Evolutionary conservation across 1,284 basidiomycete species (phyloP), one percentile per base, ranked within the genome.

Genomic region (Xerocomus nothofagi): DNA sequence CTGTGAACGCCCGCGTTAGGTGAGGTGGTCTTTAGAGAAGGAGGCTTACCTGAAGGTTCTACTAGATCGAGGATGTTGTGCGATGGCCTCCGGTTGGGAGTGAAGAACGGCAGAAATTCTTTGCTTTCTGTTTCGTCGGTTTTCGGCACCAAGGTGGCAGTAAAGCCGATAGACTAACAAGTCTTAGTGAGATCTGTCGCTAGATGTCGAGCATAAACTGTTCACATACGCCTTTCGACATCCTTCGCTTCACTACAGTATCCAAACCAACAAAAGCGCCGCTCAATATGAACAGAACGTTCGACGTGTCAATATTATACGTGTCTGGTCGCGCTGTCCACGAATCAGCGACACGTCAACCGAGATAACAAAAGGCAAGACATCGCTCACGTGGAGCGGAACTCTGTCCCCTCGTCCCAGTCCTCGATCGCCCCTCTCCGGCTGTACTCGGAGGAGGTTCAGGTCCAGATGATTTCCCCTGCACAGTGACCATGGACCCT

Each of bases 201-300:
- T 33, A 4, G 7, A n/a, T n/a, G 18, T 42, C 11, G 11, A 24
- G 20, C 10, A 36, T 41, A n/a, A 40, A 51, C n/a, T 32, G 15
- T 27, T 29, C 43, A 47, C 87, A 62, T 62, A 93, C 92, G 5
- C 92, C 91, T 71, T 92, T 93, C 11, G 84, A 81, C 17, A 92
- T 75, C 31, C 93, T 78, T 42, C 85, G 77, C 59, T 84, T 84
- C 52, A 97, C 83, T 26, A 97, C 74, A 41, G 77, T 81, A 30
- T 98, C 94, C 39, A 98, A 71, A 1, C 95, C 95, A 11, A 97
- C 93, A 65, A 98, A 98, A 0, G 94, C 94, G 0, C 95, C 94
- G 39, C 91, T 94, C 11, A 95, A 68, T 51, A 97, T 89, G 70
- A 97, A 97, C 18, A 97, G 72, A 21, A 97, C 82, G 62, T 96